Conservation (phyloP, 306 rosid species). For the Fragaria iinumae region DNA sequence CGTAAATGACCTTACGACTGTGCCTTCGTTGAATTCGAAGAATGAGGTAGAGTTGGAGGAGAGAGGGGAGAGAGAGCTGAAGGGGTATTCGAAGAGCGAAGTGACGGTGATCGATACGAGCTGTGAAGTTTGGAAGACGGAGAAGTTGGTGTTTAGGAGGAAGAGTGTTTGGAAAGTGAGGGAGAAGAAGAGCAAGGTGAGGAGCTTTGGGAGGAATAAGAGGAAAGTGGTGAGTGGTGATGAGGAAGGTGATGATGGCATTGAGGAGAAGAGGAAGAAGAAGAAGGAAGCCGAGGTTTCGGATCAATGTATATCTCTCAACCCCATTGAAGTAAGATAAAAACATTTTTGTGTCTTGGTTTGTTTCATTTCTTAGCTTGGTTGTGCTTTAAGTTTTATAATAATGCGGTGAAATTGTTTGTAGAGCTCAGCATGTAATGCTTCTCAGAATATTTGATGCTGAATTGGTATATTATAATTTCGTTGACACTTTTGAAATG, state of each 20-base stretch:
- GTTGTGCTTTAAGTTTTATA: conserved; percentile 9
- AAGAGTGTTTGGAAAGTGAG: conserved; percentile 76
- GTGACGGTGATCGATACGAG: conserved; percentile 93
- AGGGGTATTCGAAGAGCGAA: conserved; percentile 80
- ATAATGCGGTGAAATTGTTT: neutral
- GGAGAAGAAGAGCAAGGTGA: conserved; percentile 63
- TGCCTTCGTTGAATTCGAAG: conserved; percentile 22
- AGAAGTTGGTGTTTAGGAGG: conserved; percentile 71
- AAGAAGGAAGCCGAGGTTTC: conserved; percentile 34
- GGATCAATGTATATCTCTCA: conserved; percentile 19
- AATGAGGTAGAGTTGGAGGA: conserved; percentile 27
- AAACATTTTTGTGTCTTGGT: neutral
- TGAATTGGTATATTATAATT: neutral
- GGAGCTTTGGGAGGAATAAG: conserved; percentile 56
- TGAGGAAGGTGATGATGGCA: conserved; percentile 10
- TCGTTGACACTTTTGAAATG: neutral
- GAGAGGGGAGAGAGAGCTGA: conserved; percentile 47
- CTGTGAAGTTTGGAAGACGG: conserved; percentile 64
- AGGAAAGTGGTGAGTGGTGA: conserved; percentile 26
- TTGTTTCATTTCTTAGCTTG: neutral
- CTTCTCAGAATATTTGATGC: neutral
- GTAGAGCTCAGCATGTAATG: neutral
- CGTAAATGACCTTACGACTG: conserved; percentile 6
- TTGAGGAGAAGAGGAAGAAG: conserved; percentile 33
- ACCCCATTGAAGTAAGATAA: conserved; percentile 40